Evolutionary conservation across 148 eudicot genomes (phyloP), one percentile per base, ranked within the genome.

Genomic region (Cornus controversa): DNA sequence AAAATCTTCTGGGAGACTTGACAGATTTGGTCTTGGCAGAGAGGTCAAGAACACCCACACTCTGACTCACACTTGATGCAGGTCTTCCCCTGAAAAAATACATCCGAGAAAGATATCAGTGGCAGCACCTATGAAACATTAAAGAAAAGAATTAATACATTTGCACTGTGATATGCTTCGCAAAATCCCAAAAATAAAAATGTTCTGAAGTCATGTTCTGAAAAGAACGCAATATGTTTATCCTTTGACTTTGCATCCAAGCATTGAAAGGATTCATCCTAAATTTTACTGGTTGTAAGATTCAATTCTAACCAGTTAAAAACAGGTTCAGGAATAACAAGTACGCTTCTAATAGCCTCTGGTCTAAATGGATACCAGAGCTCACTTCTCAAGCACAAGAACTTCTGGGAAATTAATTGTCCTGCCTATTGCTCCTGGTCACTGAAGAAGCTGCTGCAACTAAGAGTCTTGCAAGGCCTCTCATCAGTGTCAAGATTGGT

Each of bases 1-100:
- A 94, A 40, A 89, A 88, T 86, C 97, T 90, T 78, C 97, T 89
- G 15, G 94, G 91, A 1, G 98, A 95, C 82, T 88, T 92, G 20
- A 84, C 83, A 45, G 92, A 81, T 76, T 89, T 91, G 62, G 87
- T 92, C 81, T 92, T 92, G 42, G 70, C 88, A 63, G 98, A 89
- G 47, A 89, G 79, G 75, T 92, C 89, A 53, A 92, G 94, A 60
- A 86, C 89, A 81, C 88, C 78, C 63, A 92, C 90, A 69, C 97
- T 94, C 81, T 91, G 85, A 71, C 94, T 92, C 29, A 92, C 87
- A 84, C 31, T 82, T 10, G 93, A 76, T 71, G 83, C 74, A 66
- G 82, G 80, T 79, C 85, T 87, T 86, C 82, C 93, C 80, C 98
- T 94, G 71, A 71, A 47, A 60, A 50, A 76, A 80, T 62, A 54